These are phyloP conservation scores for Funneliformis caledonium DNA, from an alignment of 371 early-diverging fungal genomes.

Conservation along the genomic window DNA sequence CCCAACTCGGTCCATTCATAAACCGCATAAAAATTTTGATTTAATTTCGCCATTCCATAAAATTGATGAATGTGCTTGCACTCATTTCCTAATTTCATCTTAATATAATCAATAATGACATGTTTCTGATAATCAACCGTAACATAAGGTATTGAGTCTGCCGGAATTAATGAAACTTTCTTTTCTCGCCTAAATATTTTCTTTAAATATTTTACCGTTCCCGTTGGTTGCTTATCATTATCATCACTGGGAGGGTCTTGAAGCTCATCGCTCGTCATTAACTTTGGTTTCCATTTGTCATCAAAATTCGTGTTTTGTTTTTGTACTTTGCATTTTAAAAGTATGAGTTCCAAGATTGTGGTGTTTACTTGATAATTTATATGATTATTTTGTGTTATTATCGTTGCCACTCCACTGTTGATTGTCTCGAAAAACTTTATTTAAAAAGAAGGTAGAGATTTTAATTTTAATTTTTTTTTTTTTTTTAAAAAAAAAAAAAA, in stretches of 20 bases:
- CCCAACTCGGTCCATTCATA: constrained; percentile 38
- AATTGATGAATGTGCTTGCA: constrained; percentile 21
- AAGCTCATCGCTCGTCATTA: not conserved
- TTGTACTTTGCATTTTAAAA: not conserved
- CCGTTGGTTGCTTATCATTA: not conserved
- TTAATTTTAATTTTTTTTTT: too few relatives aligned
- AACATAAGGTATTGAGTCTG: not conserved
- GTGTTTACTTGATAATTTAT: not conserved
- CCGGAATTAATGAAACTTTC: not conserved
- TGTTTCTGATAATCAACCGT: not conserved
- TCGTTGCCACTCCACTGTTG: not conserved
- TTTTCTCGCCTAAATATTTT: not conserved
- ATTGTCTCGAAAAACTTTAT: not conserved
- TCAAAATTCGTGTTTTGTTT: not conserved
- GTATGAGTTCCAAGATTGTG: not conserved
- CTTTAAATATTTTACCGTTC: not conserved
- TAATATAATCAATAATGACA: not conserved
- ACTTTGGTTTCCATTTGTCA: not conserved
- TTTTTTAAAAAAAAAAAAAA: too few relatives aligned
- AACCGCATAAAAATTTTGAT: not conserved
- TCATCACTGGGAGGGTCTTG: not conserved
- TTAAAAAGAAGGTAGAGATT: too few relatives aligned
- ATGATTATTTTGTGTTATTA: not conserved
- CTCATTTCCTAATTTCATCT: not conserved
- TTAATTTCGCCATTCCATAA: constrained; percentile 29